Evolutionary conservation across 2,329 filamentous ascomycete species (phyloP).

Genomic region (Pleoardoris graminearum): DNA sequence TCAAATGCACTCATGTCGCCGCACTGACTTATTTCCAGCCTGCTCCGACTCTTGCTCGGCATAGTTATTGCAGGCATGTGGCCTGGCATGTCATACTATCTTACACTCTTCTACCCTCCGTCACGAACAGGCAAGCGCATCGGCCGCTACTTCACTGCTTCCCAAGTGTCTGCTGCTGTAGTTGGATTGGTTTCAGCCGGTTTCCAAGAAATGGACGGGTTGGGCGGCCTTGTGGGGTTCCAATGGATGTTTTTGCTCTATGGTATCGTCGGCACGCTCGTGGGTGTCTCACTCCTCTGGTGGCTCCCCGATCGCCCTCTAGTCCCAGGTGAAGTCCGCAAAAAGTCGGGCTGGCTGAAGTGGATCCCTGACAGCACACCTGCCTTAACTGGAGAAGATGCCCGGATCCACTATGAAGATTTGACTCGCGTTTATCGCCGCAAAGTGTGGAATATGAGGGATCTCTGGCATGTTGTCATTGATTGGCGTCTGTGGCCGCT

Average conservation of each 20-base stretch:
- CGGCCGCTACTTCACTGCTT: conserved; percentile 85
- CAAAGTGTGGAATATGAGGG: conserved; percentile 70
- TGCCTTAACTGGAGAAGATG: conserved; percentile 75
- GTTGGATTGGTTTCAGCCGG: conserved; percentile 88
- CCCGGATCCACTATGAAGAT: conserved; percentile 79
- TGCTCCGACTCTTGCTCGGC: conserved; percentile 83
- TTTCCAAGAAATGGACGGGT: conserved; percentile 87
- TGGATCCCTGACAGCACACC: conserved; percentile 72
- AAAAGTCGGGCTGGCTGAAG: conserved; percentile 57
- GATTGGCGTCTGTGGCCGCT: conserved; percentile 91
- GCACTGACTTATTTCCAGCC: conserved; percentile 35
- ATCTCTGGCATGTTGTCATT: conserved; percentile 70
- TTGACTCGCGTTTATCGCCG: conserved; percentile 78
- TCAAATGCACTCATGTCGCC: neutral
- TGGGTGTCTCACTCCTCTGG: conserved; percentile 78
- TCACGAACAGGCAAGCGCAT: conserved; percentile 85
- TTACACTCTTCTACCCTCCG: conserved; percentile 89
- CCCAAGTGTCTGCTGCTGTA: conserved; percentile 85
- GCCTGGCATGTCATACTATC: conserved; percentile 92
- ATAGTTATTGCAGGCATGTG: conserved; percentile 92
- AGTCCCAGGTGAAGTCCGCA: conserved; percentile 66
- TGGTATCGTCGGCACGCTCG: conserved; percentile 71
- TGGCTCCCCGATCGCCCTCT: conserved; percentile 87
- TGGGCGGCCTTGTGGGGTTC: conserved; percentile 75
- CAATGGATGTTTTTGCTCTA: conserved; percentile 94